phyloP scores from a whole-genome alignment of 306 rosid genomes.

The Rosa rugosa region DNA sequence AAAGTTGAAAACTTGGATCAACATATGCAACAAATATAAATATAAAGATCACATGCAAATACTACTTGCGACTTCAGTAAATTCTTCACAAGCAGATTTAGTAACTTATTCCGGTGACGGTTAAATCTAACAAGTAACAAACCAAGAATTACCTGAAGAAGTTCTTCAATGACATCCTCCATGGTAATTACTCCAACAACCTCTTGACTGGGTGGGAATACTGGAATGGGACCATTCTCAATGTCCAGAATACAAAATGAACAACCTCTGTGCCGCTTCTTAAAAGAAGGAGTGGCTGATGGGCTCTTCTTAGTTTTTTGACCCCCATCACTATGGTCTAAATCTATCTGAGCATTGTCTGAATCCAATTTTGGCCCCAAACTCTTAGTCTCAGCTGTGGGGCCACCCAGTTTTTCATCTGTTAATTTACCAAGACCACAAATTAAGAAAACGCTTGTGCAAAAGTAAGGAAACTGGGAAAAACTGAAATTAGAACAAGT shows the following conservation, averaged over 20 bases:
- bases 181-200: conserved; percentile 96
- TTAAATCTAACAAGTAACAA: background rate
- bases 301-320: conserved; percentile 59
- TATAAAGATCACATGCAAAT: conserved; percentile 15
- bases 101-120: conserved; percentile 1
- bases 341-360: conserved; percentile 29
- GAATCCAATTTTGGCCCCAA: conserved; percentile 13
- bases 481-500: background rate
- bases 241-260: conserved; percentile 86
- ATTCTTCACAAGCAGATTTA: conserved; percentile 26
- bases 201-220: conserved; percentile 61
- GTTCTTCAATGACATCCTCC: conserved; percentile 99
- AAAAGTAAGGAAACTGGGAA: background rate
- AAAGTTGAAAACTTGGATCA: conserved; percentile 29
- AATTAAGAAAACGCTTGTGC: conserved; percentile 15
- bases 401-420: conserved; percentile 28
- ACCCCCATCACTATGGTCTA: conserved; percentile 40
- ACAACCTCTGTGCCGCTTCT: conserved; percentile 94
- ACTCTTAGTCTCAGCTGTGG: conserved; percentile 18
- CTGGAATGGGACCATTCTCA: conserved; percentile 78
- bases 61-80: background rate
- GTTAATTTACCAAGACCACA: conserved; percentile 28
- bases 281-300: conserved; percentile 62
- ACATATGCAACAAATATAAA: background rate
- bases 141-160: conserved; percentile 75